Percentiles rank a stretch among this genome's conserved stretches.
phyloP scores from a whole-genome alignment of 495 filamentous ascomycete species.

The Barbatosphaeria neglecta region DNA sequence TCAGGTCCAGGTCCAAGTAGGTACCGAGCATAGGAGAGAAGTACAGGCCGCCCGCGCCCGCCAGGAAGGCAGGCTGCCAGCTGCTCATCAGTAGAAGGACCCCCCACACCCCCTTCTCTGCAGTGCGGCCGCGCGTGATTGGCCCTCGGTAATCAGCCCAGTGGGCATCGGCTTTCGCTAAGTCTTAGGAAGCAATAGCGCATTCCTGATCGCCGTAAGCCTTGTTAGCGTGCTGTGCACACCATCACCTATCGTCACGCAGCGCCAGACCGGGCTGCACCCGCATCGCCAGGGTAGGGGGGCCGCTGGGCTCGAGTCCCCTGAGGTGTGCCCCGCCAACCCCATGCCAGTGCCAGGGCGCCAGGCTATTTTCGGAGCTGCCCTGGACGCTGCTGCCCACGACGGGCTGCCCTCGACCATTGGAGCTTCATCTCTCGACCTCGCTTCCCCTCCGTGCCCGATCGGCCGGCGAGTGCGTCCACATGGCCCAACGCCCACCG shows the following conservation, averaged over 20 bases:
- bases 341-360: too few species aligned
- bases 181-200: neutral
- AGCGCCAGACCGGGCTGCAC: too few species aligned
- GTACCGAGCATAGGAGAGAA: too few species aligned
- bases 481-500: too few species aligned
- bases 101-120: neutral
- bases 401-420: neutral
- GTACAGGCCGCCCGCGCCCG: too few species aligned
- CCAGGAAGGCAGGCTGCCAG: neutral
- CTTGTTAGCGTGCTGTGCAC: neutral
- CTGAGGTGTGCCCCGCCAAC: neutral
- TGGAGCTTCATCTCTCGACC: neutral
- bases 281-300: too few species aligned
- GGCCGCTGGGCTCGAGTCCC: too few species aligned
- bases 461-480: too few species aligned
- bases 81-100: too few species aligned
- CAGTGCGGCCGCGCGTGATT: neutral
- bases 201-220: neutral
- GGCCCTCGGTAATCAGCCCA: neutral
- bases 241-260: too few species aligned
- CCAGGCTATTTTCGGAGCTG: neutral
- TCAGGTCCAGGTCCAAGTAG: too few species aligned
- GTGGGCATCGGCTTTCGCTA: neutral
- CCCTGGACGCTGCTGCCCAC: neutral
- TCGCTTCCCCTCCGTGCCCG: too few species aligned